Conservation (phyloP, 2,329 filamentous ascomycete genomes). For the Xylariales sp. region DNA sequence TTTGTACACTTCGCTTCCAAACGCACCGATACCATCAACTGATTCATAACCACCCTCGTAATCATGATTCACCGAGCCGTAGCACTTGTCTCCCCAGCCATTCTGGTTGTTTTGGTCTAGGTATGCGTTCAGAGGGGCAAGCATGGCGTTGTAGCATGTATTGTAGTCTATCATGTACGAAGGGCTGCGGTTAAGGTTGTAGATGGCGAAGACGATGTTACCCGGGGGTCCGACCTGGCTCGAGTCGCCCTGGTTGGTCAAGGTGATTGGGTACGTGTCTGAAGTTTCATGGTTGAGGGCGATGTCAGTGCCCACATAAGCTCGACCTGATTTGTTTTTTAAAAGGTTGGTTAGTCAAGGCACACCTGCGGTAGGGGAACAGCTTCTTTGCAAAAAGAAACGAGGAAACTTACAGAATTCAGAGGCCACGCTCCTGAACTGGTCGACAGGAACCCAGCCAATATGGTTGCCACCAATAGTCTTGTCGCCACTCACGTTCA, state of each 20-base stretch:
- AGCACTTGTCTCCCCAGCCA: slow-evolving; percentile 1
- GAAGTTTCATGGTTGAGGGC: slow-evolving; percentile 1
- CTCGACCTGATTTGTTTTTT: no score
- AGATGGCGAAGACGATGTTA: slow-evolving; percentile 6
- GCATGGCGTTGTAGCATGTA: slow-evolving; percentile 1
- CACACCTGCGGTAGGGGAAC: no score
- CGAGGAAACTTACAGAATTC: slow-evolving; percentile 6
- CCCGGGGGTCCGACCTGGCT: neutral
- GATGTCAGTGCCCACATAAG: neutral
- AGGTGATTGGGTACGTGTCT: slow-evolving; percentile 2
- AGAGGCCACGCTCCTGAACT: neutral
- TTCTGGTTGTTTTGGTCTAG: no score
- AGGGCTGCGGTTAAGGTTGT: neutral
- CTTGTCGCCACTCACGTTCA: neutral
- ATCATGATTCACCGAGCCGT: slow-evolving; percentile 2
- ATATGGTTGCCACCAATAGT: slow-evolving; percentile 3
- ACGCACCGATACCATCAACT: slow-evolving; percentile 5
- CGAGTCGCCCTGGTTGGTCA: slow-evolving; percentile 3
- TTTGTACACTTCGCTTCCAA: slow-evolving; percentile 4
- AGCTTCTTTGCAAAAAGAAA: no score
- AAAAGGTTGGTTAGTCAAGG: no score
- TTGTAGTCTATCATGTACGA: slow-evolving; percentile 4
- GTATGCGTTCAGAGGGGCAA: slow-evolving; percentile 1
- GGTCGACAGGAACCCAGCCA: slow-evolving; percentile 2
- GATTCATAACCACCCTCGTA: slow-evolving; percentile 5